Percentiles rank a stretch among this genome's conserved stretches.
phyloP scores from a whole-genome alignment of 2,329 filamentous ascomycete genomes.

The Exophiala bonariae region DNA sequence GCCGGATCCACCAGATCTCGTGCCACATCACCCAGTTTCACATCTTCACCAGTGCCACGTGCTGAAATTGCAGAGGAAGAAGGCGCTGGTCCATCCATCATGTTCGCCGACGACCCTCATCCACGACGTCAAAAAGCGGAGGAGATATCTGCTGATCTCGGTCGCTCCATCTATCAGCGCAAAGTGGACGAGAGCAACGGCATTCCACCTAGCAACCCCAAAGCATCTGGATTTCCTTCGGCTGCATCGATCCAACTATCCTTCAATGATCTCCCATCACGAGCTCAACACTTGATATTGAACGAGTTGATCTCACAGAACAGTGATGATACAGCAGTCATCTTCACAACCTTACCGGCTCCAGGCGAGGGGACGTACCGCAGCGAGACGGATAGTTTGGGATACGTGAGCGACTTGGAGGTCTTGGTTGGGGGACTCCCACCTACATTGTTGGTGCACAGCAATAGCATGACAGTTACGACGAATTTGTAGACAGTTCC shows the following conservation, averaged over 20 bases:
- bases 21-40: conserved; percentile 63
- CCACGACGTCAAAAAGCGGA: conserved; percentile 34
- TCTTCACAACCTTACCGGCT: conserved; percentile 81
- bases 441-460: conserved; percentile 75
- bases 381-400: conserved; percentile 68
- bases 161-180: conserved; percentile 42
- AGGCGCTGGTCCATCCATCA: conserved; percentile 68
- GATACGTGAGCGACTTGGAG: conserved; percentile 76
- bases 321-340: conserved; percentile 69
- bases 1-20: conserved; percentile 8
- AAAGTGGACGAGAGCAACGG: conserved; percentile 10
- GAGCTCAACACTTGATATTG: conserved; percentile 81
- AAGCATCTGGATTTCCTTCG: conserved; percentile 53
- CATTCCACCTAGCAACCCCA: conserved; percentile 27
- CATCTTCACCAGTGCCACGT: conserved; percentile 70
- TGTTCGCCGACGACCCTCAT: conserved; percentile 62
- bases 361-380: conserved; percentile 73
- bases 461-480: conserved; percentile 87
- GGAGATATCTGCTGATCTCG: not conserved
- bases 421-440: conserved; percentile 75
- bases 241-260: conserved; percentile 68
- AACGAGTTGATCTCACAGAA: conserved; percentile 77
- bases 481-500: conserved; percentile 60
- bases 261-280: conserved; percentile 83
- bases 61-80: conserved; percentile 65